Evolutionary conservation across 208 protist genomes (phyloP), one percentile per base, ranked within the genome.

Genomic region (Endotrypanum monterogeii): DNA sequence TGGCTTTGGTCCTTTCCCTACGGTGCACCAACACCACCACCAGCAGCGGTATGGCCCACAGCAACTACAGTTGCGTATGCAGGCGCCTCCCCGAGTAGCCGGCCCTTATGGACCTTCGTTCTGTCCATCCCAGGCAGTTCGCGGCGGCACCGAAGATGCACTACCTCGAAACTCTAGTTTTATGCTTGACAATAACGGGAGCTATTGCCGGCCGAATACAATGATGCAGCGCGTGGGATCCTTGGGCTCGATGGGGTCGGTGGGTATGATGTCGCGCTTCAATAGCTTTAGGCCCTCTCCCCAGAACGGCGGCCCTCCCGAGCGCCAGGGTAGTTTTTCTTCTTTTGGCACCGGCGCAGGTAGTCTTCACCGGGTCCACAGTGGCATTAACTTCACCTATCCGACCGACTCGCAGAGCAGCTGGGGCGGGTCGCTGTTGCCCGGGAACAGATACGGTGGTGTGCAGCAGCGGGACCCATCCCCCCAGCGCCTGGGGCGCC

Each of bases 341-440:
- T 84, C 79, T 51, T 37, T 44, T 37, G 65, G 44, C 3, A 54
- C 37, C 56, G 73, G 74, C 23, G 78, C 74, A 4, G 74, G 69
- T 35, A 79, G 73, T 28, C 71, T 89, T 32, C 82, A 78, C 52
- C 84, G 78, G 48, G 74, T 77, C 51, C 77, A 76, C 72, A 86
- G 84, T 67, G 77, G 80, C 25, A 1, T 87, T 28, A 80, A 84
- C 70, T 84, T 84, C 25, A 62, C 56, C 61, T 73, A 67, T 56
- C 76, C 51, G 58, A 71, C 65, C 16, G 73, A 5, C 70, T 78
- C 69, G 12, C 76, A 72, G 39, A 50, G 57, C 62, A 48, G 62
- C 65, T 39, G 66, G 20, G 63, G 66, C 7, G 60, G 51, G 37
- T 68, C 73, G 23, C 37, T 83, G 11, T 41, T 54, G 25, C 78